A percentile compares a stretch with the other conserved stretches of the same genome.
Evolutionary conservation across 2,329 filamentous ascomycete genomes (phyloP).

Genomic region (Diaporthe capsici): DNA sequence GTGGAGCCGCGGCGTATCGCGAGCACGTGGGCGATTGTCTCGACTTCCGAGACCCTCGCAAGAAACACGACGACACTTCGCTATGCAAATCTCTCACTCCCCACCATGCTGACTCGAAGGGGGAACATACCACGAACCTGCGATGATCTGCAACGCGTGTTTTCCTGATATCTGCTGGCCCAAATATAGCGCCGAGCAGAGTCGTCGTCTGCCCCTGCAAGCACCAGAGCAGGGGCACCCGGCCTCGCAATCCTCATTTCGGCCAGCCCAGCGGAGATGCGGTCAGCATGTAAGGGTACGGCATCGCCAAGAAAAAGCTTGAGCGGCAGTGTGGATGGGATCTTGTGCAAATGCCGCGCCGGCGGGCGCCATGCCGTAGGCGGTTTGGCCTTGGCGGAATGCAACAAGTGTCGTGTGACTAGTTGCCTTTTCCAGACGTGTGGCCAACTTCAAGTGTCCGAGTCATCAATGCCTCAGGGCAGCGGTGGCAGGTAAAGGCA

Average conservation of each 20-base stretch:
- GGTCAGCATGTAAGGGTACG: not conserved
- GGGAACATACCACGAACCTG: not conserved
- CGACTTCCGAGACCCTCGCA: not conserved
- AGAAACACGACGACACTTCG: not conserved
- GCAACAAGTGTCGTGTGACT: slow-evolving; percentile 21
- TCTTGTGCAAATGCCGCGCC: not conserved
- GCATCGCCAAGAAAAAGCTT: slow-evolving; percentile 30
- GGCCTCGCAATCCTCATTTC: slow-evolving; percentile 16
- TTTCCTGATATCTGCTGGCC: not conserved
- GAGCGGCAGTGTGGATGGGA: slow-evolving; percentile 3
- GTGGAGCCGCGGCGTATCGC: not conserved
- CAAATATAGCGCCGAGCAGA: slow-evolving; percentile 12
- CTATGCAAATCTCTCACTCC: not conserved
- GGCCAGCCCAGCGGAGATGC: not conserved
- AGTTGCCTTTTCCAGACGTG: not conserved
- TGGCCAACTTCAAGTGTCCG: not conserved
- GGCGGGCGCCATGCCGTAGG: slow-evolving; percentile 9
- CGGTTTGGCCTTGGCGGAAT: slow-evolving; percentile 9
- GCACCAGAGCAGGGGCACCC: not conserved
- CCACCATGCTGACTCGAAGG: not conserved
- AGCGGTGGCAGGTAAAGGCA: not conserved
- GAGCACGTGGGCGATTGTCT: slow-evolving; percentile 10
- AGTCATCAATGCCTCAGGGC: not conserved
- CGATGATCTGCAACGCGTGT: not conserved
- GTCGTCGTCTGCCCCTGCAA: slow-evolving; percentile 15